phyloP scores from a whole-genome alignment of 805 yeast genomes.

The Sporopachydermia lactativora region DNA sequence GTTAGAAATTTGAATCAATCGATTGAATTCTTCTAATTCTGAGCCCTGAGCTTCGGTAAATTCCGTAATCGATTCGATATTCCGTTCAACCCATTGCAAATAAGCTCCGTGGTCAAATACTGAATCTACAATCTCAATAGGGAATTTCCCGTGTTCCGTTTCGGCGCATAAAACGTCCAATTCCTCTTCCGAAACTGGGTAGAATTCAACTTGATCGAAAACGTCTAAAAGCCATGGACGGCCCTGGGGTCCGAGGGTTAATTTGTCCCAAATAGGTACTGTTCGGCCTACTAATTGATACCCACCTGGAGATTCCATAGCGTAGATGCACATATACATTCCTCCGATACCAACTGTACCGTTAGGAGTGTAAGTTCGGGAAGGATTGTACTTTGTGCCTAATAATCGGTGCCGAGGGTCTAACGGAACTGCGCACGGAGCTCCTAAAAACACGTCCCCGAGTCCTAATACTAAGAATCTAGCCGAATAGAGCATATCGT shows the following conservation, averaged over 20 bases:
- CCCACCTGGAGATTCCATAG: slow-evolving; percentile 98
- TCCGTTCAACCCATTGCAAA: slow-evolving; percentile 60
- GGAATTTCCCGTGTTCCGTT: slow-evolving; percentile 67
- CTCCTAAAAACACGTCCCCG: slow-evolving; percentile 95
- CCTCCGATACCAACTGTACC: slow-evolving; percentile 99
- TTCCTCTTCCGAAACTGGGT: slow-evolving; percentile 79
- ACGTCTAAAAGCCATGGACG: slow-evolving; percentile 87
- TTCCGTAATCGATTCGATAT: slow-evolving; percentile 50
- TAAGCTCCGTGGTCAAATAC: slow-evolving; percentile 77
- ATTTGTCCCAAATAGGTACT: slow-evolving; percentile 94
- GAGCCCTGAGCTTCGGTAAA: slow-evolving; percentile 66
- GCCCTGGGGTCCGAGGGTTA: slow-evolving; percentile 57
- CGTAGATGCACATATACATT: slow-evolving; percentile 96
- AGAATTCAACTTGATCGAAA: slow-evolving; percentile 90
- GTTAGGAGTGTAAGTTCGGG: slow-evolving; percentile 89
- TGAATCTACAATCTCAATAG: slow-evolving; percentile 59
- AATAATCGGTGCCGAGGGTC: slow-evolving; percentile 91
- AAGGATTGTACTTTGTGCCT: slow-evolving; percentile 92
- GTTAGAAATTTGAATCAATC: slow-evolving; percentile 68
- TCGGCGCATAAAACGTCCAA: slow-evolving; percentile 58
- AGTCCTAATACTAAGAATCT: slow-evolving; percentile 85
- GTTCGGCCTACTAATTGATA: slow-evolving; percentile 95
- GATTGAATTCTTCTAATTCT: slow-evolving; percentile 73
- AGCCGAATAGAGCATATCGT: slow-evolving; percentile 79
- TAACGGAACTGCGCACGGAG: slow-evolving; percentile 96